Percentiles rank a stretch among this genome's conserved stretches.
Conservation (phyloP, 2,329 filamentous ascomycete genomes). For the Neofusicoccum laricinum region DNA sequence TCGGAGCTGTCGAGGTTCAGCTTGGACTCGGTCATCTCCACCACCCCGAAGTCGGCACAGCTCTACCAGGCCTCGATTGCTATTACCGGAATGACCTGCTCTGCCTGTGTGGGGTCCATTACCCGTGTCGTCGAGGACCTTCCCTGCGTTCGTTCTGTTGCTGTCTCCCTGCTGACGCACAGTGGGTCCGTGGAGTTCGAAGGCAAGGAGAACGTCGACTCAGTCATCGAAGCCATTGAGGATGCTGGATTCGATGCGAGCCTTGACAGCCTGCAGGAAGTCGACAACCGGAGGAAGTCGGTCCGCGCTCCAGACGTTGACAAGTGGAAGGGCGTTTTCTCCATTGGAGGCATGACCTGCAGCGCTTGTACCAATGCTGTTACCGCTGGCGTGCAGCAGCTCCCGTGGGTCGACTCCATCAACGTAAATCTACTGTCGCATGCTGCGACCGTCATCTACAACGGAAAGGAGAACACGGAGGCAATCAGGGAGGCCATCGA, state of each 20-base stretch:
- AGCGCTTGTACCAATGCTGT: slow-evolving; percentile 53
- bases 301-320: slow-evolving; percentile 20
- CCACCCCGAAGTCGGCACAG: background rate
- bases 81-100: slow-evolving; percentile 21
- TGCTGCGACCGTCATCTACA: slow-evolving; percentile 49
- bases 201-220: slow-evolving; percentile 18
- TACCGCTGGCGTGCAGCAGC: slow-evolving; percentile 44
- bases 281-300: slow-evolving; percentile 1
- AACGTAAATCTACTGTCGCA: slow-evolving; percentile 53
- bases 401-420: slow-evolving; percentile 46
- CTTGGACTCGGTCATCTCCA: slow-evolving; percentile 14
- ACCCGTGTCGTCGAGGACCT: slow-evolving; percentile 20
- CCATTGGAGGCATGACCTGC: slow-evolving; percentile 58
- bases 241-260: slow-evolving; percentile 25
- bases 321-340: slow-evolving; percentile 43
- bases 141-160: slow-evolving; percentile 21
- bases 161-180: slow-evolving; percentile 23
- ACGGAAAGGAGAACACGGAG: slow-evolving; percentile 44
- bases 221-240: slow-evolving; percentile 21
- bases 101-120: slow-evolving; percentile 21
- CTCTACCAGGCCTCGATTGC: slow-evolving; percentile 16
- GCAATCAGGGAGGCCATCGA: slow-evolving; percentile 51
- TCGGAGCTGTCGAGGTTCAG: slow-evolving; percentile 11
- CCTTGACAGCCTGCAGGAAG: slow-evolving; percentile 20
- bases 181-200: slow-evolving; percentile 23